Evolutionary conservation across 768 basidiomycete genomes (phyloP).

Genomic region (Tricholoma sp.): DNA sequence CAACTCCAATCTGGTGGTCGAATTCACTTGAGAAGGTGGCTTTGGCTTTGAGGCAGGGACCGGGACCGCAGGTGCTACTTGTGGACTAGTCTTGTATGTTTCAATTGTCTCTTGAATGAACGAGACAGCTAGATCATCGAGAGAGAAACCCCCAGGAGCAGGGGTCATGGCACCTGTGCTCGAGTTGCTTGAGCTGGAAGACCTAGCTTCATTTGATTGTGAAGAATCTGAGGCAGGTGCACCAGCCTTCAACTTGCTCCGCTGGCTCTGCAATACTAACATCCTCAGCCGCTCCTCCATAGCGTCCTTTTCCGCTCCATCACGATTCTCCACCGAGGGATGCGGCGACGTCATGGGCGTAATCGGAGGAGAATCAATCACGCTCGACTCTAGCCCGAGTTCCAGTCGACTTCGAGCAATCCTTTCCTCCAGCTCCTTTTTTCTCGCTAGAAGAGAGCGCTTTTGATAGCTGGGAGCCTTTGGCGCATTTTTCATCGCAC

Average conservation of each 20-base stretch:
- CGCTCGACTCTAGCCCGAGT: constrained; percentile 15
- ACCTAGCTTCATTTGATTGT: constrained; percentile 6
- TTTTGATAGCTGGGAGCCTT: constrained; percentile 34
- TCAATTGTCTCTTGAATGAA: constrained; percentile 57
- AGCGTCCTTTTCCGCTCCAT: constrained; percentile 23
- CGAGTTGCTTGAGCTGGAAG: constrained; percentile 6
- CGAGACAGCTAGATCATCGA: constrained; percentile 51
- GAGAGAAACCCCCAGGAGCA: constrained; percentile 20
- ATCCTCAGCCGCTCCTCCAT: constrained; percentile 39
- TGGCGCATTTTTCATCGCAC: constrained; percentile 33
- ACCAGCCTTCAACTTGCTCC: constrained; percentile 15
- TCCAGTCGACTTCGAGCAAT: constrained; percentile 34
- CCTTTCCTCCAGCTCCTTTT: constrained; percentile 41
- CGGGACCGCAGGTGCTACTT: constrained; percentile 4
- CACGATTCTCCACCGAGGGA: neutral
- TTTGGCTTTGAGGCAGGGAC: constrained; percentile 6
- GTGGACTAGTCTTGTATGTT: constrained; percentile 28
- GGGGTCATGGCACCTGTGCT: neutral
- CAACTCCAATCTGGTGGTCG: constrained; percentile 25
- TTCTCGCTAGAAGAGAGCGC: constrained; percentile 33
- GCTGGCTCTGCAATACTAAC: constrained; percentile 36
- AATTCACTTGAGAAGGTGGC: constrained; percentile 4
- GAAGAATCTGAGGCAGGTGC: constrained; percentile 4
- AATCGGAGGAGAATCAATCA: neutral
- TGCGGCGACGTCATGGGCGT: neutral